Percentiles rank a stretch among this genome's conserved stretches.
Conservation (phyloP, 2,329 filamentous ascomycete genomes). For the Verticillium zaregamsianum region DNA sequence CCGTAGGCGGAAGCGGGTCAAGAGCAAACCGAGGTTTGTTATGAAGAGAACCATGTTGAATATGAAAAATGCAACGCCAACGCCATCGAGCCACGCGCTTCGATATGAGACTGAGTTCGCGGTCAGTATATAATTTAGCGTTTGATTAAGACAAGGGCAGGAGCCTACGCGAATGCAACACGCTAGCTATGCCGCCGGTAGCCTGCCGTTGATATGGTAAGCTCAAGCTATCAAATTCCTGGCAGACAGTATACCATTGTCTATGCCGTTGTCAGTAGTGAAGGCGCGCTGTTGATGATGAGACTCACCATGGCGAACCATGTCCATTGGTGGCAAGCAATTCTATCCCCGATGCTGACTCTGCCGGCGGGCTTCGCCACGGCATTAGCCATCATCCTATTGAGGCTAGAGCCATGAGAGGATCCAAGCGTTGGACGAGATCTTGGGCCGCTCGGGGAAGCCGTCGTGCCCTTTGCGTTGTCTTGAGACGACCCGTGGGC, state of each 20-base stretch:
- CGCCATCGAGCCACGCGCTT: constrained; percentile 50
- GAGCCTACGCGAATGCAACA: constrained; percentile 33
- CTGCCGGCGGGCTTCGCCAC: constrained; percentile 17
- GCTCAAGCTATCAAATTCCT: neutral
- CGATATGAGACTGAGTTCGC: constrained; percentile 41
- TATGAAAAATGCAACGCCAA: constrained; percentile 59
- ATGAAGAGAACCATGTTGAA: constrained; percentile 61
- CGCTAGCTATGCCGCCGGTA: constrained; percentile 52
- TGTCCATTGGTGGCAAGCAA: constrained; percentile 61
- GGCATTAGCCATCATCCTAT: constrained; percentile 28
- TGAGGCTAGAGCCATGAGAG: constrained; percentile 21
- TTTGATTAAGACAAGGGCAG: constrained; percentile 10
- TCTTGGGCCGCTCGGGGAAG: neutral
- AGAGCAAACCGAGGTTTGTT: constrained; percentile 59
- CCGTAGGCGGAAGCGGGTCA: constrained; percentile 63
- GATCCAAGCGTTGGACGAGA: constrained; percentile 7
- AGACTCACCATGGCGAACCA: constrained; percentile 62
- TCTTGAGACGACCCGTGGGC: constrained; percentile 3
- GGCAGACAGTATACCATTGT: constrained; percentile 23
- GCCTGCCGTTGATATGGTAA: constrained; percentile 31
- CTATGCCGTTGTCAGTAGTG: constrained; percentile 16
- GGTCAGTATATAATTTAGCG: neutral
- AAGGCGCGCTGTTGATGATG: neutral
- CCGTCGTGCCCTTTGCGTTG: constrained; percentile 4
- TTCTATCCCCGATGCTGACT: constrained; percentile 43